Conservation (phyloP, 176 grass and related monocot species). For the Carex pumila region DNA sequence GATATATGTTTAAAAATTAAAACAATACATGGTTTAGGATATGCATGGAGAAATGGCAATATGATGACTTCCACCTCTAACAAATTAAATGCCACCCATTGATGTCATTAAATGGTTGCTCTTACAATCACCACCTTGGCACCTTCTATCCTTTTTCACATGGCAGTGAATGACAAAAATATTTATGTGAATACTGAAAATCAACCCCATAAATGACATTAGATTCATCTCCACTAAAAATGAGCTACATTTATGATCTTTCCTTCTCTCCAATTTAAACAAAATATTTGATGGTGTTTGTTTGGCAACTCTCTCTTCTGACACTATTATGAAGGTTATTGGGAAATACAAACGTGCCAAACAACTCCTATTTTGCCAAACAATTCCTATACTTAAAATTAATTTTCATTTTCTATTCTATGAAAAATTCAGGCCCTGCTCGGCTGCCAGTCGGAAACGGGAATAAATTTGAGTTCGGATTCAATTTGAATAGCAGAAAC, state of each 20-base stretch:
- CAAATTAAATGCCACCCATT: slow-evolving; percentile 25
- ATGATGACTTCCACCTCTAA: slow-evolving; percentile 31
- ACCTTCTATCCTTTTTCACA: background rate
- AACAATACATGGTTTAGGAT: background rate
- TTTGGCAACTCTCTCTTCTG: background rate
- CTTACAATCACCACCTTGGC: background rate
- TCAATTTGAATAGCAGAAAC: no score
- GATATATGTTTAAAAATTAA: background rate
- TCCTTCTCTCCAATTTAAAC: background rate
- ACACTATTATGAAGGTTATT: background rate
- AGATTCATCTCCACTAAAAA: background rate
- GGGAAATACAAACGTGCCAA: background rate
- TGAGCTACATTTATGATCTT: background rate
- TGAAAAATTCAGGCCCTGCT: background rate
- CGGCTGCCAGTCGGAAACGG: no score
- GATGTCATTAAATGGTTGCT: slow-evolving; percentile 29
- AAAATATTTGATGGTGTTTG: background rate
- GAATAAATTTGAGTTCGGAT: no score
- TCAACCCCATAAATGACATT: background rate
- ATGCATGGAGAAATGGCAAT: background rate
- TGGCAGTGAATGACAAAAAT: background rate
- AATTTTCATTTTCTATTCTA: background rate
- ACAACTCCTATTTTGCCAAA: no score
- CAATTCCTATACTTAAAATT: no score
- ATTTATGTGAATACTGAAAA: background rate